Base-by-base conservation (phyloP, 306 rosid genomes). In the Echinosophora koreensis region DNA sequence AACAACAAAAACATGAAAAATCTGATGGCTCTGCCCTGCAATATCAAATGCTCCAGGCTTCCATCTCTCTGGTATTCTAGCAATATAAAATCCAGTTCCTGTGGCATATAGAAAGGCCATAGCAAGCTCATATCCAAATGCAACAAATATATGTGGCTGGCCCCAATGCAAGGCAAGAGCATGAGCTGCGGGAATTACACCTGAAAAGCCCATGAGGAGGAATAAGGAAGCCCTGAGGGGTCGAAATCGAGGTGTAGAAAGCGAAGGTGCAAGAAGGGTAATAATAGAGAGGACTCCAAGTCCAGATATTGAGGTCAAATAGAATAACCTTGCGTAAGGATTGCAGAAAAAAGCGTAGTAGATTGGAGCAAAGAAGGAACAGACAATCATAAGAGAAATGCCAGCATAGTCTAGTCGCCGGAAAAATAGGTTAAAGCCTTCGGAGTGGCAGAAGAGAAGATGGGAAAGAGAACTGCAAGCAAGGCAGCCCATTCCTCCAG, bases 351-450 rank as follows among this genome's bases (percentile, higher is more conserved):
- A 92, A 81, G 71, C 68, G n/a, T 90, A 90, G 88, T 87, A 92
- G 58, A 92, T 82, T 27, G 97, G 96, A 69, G 97, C 89, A 57
- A 89, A 83, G 91, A 89, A 92, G 82, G 94, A 92, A 54, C 79
- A 81, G 44, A 92, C 90, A 55, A 92, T 90, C 97, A 90, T 92
- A 10, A 88, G 68, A 56, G 92, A 87, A 69, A 92, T 92, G 37
- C 97, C 97, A 2, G 91, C 91, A 35, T 92, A 92, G 60, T 92
- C 97, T 8, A 92, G 73, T 61, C 97, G 94, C 96, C 97, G 89
- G 81, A 92, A 92, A 83, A 89, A 87, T 72, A 78, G 66, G 82
- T 76, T 87, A 83, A 84, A 90, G 81, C 86, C 81, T 85, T 71
- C 82, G 66, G 97, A 92, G 84, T 92, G 97, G 71, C 96, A 87